Evolutionary conservation across 805 yeast genomes (phyloP).

Genomic region (Tetrapisispora iriomotensis): DNA sequence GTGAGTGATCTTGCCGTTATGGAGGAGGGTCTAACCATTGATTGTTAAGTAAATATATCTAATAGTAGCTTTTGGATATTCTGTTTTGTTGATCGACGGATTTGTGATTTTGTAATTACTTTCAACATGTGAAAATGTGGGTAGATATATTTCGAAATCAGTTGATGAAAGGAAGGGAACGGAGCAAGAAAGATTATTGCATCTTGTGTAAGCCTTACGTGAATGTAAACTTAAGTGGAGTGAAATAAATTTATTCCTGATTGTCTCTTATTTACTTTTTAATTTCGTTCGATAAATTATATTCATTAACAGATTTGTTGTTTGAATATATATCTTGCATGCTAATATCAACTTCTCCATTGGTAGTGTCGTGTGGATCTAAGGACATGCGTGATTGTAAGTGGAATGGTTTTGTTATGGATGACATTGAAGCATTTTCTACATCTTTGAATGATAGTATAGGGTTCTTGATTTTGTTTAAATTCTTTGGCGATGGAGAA

Average conservation of each 20-base stretch:
- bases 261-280: background rate
- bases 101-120: too few relatives aligned
- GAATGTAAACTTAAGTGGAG: too few relatives aligned
- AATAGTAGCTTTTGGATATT: background rate
- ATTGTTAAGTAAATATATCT: background rate
- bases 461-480: conserved; percentile 3
- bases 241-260: background rate
- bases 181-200: too few relatives aligned
- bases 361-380: conserved; percentile 6
- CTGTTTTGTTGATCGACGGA: too few relatives aligned
- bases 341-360: conserved; percentile 13
- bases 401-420: background rate
- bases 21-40: too few relatives aligned
- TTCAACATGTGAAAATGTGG: too few relatives aligned
- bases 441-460: background rate
- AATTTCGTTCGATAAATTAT: background rate
- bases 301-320: background rate
- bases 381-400: conserved; percentile 3
- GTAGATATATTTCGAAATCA: too few relatives aligned
- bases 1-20: too few relatives aligned
- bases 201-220: too few relatives aligned
- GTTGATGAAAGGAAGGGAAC: too few relatives aligned
- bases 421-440: background rate
- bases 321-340: conserved; percentile 14
- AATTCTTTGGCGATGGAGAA: conserved; percentile 5